phyloP scores from a whole-genome alignment of 1,139 yeast species.

The Suhomyces anneliseae region DNA sequence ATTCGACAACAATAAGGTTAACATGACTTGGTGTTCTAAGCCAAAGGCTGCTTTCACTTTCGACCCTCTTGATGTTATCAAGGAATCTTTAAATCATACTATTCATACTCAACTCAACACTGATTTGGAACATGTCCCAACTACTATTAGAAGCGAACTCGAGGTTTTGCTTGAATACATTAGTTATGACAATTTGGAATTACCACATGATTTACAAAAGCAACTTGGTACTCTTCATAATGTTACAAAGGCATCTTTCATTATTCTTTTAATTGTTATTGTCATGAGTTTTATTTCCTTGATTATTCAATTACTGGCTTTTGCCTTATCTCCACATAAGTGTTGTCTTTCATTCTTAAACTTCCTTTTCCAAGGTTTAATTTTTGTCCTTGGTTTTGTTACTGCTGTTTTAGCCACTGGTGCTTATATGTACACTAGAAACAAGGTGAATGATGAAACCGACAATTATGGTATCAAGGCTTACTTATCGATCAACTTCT shows the following conservation, averaged over 20 bases:
- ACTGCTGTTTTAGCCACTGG: slow-evolving; percentile 41
- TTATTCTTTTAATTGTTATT: slow-evolving; percentile 18
- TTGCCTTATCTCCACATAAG: slow-evolving; percentile 39
- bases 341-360: slow-evolving; percentile 43
- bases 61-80: slow-evolving; percentile 53
- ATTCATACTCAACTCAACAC: slow-evolving; percentile 28
- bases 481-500: slow-evolving; percentile 40
- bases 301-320: slow-evolving; percentile 38
- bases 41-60: slow-evolving; percentile 50
- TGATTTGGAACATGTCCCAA: slow-evolving; percentile 21
- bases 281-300: slow-evolving; percentile 43
- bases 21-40: slow-evolving; percentile 56
- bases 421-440: slow-evolving; percentile 29
- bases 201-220: slow-evolving; percentile 40
- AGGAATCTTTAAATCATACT: slow-evolving; percentile 38
- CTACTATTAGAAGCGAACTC: slow-evolving; percentile 25
- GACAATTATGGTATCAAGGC: slow-evolving; percentile 36
- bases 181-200: slow-evolving; percentile 29
- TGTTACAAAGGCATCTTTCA: slow-evolving; percentile 33
- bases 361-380: slow-evolving; percentile 34
- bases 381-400: slow-evolving; percentile 33
- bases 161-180: slow-evolving; percentile 31
- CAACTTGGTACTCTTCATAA: slow-evolving; percentile 33
- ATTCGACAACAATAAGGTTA: slow-evolving; percentile 37
- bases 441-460: slow-evolving; percentile 32